These are phyloP conservation scores for Silene coronaria DNA, from an alignment of 179 eudicot genomes.

Conservation along the genomic window DNA sequence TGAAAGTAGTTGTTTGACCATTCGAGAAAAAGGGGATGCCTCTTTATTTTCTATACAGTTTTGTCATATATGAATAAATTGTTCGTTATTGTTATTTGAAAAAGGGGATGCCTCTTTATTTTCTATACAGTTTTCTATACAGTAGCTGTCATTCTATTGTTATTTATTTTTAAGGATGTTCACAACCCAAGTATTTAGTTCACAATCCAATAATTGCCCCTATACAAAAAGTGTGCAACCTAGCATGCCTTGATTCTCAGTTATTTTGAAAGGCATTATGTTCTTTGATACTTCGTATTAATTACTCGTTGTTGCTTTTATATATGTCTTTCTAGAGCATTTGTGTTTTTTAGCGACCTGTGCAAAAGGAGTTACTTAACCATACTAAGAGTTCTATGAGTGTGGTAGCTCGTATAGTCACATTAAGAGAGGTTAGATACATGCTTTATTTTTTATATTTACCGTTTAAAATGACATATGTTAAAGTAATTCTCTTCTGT, in stretches of 20 bases:
- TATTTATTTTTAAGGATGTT: too few relatives aligned
- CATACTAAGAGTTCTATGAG: slow-evolving; percentile 79
- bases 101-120: too few relatives aligned
- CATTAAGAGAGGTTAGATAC: slow-evolving; percentile 74
- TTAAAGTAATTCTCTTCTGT: slow-evolving; percentile 2
- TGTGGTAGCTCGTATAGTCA: slow-evolving; percentile 92
- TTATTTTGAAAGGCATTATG: slow-evolving; percentile 10
- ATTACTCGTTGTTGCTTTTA: slow-evolving; percentile 10
- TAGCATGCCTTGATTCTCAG: not conserved
- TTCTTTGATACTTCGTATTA: not conserved
- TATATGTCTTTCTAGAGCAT: slow-evolving; percentile 54
- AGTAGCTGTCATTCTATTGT: too few relatives aligned
- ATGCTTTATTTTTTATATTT: not conserved
- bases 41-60: too few relatives aligned
- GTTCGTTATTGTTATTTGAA: too few relatives aligned
- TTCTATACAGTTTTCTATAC: too few relatives aligned
- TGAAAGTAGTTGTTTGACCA: too few relatives aligned
- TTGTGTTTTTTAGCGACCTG: slow-evolving; percentile 77
- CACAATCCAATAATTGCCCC: too few relatives aligned
- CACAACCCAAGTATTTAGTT: too few relatives aligned
- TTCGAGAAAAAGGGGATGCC: too few relatives aligned
- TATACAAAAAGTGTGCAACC: slow-evolving; percentile 78
- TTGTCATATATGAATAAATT: too few relatives aligned
- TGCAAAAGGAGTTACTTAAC: slow-evolving; percentile 63
- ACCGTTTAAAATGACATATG: not conserved